Base-by-base conservation (phyloP, 176 grass and related monocot species). In the Raddia guianensis region DNA sequence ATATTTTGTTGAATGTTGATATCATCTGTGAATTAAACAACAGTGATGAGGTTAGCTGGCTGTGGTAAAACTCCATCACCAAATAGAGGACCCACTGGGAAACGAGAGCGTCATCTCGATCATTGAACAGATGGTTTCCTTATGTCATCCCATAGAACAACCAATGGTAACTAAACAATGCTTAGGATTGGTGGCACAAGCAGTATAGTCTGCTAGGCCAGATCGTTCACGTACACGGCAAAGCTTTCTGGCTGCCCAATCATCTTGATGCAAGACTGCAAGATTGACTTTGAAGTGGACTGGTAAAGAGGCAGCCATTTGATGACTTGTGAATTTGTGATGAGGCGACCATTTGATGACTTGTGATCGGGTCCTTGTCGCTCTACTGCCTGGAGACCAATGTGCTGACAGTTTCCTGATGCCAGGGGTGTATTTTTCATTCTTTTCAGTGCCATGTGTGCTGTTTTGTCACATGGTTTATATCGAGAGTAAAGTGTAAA, bases 1-100 rank as follows among this genome's bases (percentile, higher is more conserved):
- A 77, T 79, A 70, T 20, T 21, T 7, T 27, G 12, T 69, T 40
- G 32, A 64, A 64, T 70, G 56, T 52, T 72, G 21, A 56, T 89
- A 61, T 66, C 63, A 77, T 83, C 47, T 52, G 62, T 86, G 15
- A 65, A 75, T 87, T 90, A 10, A 66, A 62, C 60, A 73, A 78
- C 91, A 91, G 91, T 93, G 75, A 89, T 99, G 93, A 88, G 90
- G 66, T 83, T 88, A 81, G 82, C 86, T 75, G 87, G 83, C 47
- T 74, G 82, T 79, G 93, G 79, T 35, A 99, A 89, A 82, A 88
- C 89, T 33, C 87, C 91, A 42, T 99, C 92, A 58, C 92, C 92
- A 48, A 88, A 84, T 65, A 88, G 68, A 83, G 89, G 53, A 34
- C 61, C 75, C 9, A 87, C 77, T 73, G 82, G 70, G 81, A 95